Evolutionary conservation across 2,329 filamentous ascomycete genomes (phyloP), one percentile per base, ranked within the genome.

Genomic region (Exophiala alcalophila): DNA sequence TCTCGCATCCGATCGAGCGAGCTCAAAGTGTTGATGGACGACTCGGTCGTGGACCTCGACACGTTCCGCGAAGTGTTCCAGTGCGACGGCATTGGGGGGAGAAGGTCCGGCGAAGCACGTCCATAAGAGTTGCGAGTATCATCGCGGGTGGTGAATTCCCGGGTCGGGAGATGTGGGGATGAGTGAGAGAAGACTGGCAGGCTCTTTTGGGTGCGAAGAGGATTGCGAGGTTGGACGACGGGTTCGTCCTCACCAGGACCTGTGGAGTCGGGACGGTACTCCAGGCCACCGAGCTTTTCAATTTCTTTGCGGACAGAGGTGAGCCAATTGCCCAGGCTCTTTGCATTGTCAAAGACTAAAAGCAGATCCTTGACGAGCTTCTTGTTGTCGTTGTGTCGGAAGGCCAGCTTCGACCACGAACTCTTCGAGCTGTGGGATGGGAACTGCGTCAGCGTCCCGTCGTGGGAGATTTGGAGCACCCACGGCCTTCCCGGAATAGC

Each of bases 401-500:
- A 61, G 3, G 65, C 63, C 49, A 72, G 59, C 14, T 64, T 65
- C 14, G 63, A 65, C 24, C 70, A 58, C 10, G 39, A 29, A 21
- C 25, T 25, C 37, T 63, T 65, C 4, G 62, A 55, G 14, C 31
- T 40, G 20, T 55, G 59, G 31, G 63, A 61, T 20, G 33, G 7
- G 9, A 25, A 14, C 4, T 32, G 32, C 6, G 28, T 23, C 5
- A 27, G 16, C 10, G 5, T 7, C 7, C 63, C 58, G 23, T 57
- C 52, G 4, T 59, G 56, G 3, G 67, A 70, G 9, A 73, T 59
- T 43, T 71, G 69, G 27, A 73, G 52, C 4, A 73, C 70, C 64
- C 65, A 72, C 42, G 69, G 70, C 45, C 65, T 70, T 2, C 70
- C 70, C 0, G 69, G 68, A 44, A 73, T 69, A 5, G 66, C 69